Base-by-base conservation (phyloP, 2,329 filamentous ascomycete species). In the Rasamsonia emersonii region DNA sequence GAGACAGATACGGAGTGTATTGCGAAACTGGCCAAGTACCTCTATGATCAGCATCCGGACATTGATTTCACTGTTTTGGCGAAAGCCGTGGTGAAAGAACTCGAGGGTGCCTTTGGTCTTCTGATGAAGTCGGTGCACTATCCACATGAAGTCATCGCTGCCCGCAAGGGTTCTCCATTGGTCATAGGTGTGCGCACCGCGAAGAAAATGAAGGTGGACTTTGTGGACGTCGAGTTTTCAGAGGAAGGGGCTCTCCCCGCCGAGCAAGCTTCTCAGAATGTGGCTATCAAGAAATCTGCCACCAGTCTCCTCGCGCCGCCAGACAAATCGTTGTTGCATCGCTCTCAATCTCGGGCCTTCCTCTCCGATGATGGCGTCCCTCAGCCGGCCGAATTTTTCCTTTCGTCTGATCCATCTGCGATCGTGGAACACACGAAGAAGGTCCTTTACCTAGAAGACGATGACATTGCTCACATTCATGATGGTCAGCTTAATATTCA, bases 401-500 rank as follows among this genome's bases (percentile, higher is more conserved):
- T 98, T 47, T 98, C 91, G 37, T 98, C 91, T 38, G 91, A 98
- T 65, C 91, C 91, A 11, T 95, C 91, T 24, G 89, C 91, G 54
- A 95, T 98, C 54, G 83, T 98, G 48, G 91, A 98, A 73, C 91
- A 98, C 75, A 98, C 91, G 61, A 98, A 98, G 78, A 98, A 96
- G 77, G 91, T 98, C 44, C 80, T 98, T 65, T 98, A 98, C 72
- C 82, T 98, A 35, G 91, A 98, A 73, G 91, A 98, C 59, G 91
- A 98, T 61, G 91, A 98, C 59, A 96, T 98, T 71, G 91, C 91
- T 45, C 91, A 98, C 71, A 95, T 98, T 53, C 91, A 96, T 70
- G 91, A 98, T 68, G 91, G 91, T 38, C 93, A 91, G 47, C 78
- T 98, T 51, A 96, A 98, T 75, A 98, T 98, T 54, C 91, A 98